These are phyloP conservation scores for Fusarium secorum DNA, from an alignment of 2,329 filamentous ascomycete species.

Conservation along the genomic window DNA sequence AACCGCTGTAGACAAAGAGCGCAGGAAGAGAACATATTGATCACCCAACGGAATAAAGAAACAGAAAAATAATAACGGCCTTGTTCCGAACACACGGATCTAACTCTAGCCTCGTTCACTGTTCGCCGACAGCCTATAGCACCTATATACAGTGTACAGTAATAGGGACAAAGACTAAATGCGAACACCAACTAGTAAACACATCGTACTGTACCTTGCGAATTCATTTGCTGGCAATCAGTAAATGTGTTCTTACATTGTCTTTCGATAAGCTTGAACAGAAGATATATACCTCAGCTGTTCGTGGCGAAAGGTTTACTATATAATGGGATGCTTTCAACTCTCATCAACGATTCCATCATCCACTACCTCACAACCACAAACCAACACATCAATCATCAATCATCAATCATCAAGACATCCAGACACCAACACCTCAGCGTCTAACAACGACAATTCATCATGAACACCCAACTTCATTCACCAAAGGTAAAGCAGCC, in stretches of 20 bases:
- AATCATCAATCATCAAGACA: too few relatives aligned
- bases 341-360: background rate
- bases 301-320: background rate
- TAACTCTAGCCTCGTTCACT: accelerated
- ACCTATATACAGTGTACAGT: accelerated
- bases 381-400: background rate
- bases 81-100: accelerated
- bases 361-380: background rate
- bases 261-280: accelerated
- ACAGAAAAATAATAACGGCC: too few relatives aligned
- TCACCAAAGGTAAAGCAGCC: too few relatives aligned
- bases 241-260: background rate
- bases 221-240: background rate
- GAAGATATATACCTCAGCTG: accelerated
- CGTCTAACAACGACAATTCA: background rate
- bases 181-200: background rate
- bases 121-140: background rate
- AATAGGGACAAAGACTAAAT: background rate
- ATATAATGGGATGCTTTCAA: background rate
- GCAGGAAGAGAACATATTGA: accelerated
- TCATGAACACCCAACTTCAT: background rate
- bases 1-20: background rate
- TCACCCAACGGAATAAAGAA: background rate
- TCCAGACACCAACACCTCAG: too few relatives aligned
- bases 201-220: too few relatives aligned